phyloP scores from a whole-genome alignment of 2,329 filamentous ascomycete genomes.

The Claviceps capensis region DNA sequence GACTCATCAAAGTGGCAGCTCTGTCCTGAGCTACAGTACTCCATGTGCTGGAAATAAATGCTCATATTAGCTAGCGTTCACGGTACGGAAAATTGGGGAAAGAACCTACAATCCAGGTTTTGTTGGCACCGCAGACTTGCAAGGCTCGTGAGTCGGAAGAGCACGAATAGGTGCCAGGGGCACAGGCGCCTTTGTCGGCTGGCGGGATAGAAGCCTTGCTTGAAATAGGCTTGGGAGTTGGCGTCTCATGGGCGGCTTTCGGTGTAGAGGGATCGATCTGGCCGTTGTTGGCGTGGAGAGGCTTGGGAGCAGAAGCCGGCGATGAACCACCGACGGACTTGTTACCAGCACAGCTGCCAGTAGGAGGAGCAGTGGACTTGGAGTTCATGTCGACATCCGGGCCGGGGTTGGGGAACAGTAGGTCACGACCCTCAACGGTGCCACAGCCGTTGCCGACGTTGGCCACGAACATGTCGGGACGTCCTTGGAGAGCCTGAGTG shows the following conservation, averaged over 20 bases:
- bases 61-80: not conserved
- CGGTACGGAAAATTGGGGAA: too few species aligned
- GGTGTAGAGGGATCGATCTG: not conserved
- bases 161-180: conserved; percentile 1
- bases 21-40: not conserved
- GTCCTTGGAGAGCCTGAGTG: conserved; percentile 27
- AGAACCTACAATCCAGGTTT: conserved; percentile 2
- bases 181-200: not conserved
- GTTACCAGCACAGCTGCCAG: not conserved
- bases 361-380: not conserved
- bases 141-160: not conserved
- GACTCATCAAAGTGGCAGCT: not conserved
- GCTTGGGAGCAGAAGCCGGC: not conserved
- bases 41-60: not conserved
- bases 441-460: conserved; percentile 46
- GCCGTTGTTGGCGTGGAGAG: not conserved
- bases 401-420: conserved; percentile 52
- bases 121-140: not conserved
- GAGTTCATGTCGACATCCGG: conserved; percentile 22
- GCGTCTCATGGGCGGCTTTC: not conserved
- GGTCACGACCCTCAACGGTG: conserved; percentile 39
- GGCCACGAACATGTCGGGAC: conserved; percentile 53
- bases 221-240: not conserved
- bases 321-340: not conserved
- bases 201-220: not conserved